phyloP scores from a whole-genome alignment of 805 yeast species.

The Zygosaccharomyces bailii region DNA sequence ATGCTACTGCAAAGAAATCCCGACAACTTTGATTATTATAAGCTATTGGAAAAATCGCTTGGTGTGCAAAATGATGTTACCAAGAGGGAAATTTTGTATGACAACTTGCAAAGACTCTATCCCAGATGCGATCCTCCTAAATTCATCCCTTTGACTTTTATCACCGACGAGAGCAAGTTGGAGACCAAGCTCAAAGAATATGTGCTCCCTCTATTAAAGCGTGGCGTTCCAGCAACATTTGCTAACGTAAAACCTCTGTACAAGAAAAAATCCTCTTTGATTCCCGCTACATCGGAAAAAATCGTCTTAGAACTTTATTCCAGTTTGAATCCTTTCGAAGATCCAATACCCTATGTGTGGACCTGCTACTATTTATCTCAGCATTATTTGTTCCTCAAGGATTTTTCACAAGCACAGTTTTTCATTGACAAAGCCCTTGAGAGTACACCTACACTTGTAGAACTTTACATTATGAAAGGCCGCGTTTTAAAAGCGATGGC shows the following conservation, averaged over 20 bases:
- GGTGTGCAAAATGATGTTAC: conserved; percentile 45
- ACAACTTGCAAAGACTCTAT: conserved; percentile 61
- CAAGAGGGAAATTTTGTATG: conserved; percentile 58
- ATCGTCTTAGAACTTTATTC: conserved; percentile 50
- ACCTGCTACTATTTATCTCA: conserved; percentile 71
- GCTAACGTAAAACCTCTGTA: conserved; percentile 81
- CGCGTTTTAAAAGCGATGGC: conserved; percentile 72
- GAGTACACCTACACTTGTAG: conserved; percentile 83
- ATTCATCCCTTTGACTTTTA: conserved; percentile 71
- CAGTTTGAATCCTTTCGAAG: conserved; percentile 28
- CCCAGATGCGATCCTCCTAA: conserved; percentile 82
- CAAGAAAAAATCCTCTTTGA: conserved; percentile 41
- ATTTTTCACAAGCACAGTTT: conserved; percentile 52
- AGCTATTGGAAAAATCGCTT: conserved; percentile 61
- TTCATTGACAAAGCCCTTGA: conserved; percentile 59
- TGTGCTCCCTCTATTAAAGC: conserved; percentile 55
- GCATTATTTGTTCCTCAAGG: conserved; percentile 58
- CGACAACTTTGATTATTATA: conserved; percentile 65
- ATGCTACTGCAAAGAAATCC: conserved; percentile 79
- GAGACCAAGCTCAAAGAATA: conserved; percentile 49
- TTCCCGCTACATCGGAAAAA: conserved; percentile 44
- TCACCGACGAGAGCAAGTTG: conserved; percentile 48
- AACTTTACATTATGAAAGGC: conserved; percentile 75
- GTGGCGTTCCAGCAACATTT: conserved; percentile 90
- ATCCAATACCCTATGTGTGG: conserved; percentile 53